Evolutionary conservation across 805 yeast species (phyloP).

Genomic region (Teunomyces aglyptinius): DNA sequence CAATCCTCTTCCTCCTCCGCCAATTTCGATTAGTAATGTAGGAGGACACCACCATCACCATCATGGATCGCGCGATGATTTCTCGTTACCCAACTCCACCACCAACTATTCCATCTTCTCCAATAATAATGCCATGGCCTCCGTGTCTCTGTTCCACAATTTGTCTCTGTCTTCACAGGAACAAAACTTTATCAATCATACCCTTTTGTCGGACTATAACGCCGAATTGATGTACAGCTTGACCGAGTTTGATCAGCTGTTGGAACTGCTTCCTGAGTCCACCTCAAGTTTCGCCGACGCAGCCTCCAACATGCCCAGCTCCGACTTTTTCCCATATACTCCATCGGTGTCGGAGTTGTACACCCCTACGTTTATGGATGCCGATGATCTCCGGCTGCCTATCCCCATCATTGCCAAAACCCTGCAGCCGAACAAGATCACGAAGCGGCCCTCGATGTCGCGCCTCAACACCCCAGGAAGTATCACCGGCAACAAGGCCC

Average conservation of each 20-base stretch:
- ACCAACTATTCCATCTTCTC: slow-evolving; percentile 14
- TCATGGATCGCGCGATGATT: slow-evolving; percentile 9
- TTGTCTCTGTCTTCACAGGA: slow-evolving; percentile 11
- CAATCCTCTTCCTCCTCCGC: slow-evolving; percentile 22
- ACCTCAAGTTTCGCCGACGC: neutral
- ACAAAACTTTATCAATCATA: slow-evolving; percentile 1
- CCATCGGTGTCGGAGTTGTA: slow-evolving; percentile 17
- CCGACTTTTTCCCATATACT: slow-evolving; percentile 10
- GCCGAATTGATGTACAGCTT: slow-evolving; percentile 22
- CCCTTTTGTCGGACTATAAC: slow-evolving; percentile 11
- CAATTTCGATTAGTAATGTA: slow-evolving; percentile 10
- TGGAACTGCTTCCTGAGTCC: slow-evolving; percentile 30
- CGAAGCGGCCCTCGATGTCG: slow-evolving; percentile 16
- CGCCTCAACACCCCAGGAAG: slow-evolving; percentile 14
- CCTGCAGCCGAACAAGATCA: slow-evolving; percentile 11
- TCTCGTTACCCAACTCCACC: slow-evolving; percentile 13
- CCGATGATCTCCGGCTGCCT: slow-evolving; percentile 9
- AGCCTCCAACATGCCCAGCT: neutral
- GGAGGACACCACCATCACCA: slow-evolving; percentile 3
- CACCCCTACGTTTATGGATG: slow-evolving; percentile 5
- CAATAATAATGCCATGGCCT: slow-evolving; percentile 16
- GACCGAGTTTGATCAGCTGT: slow-evolving; percentile 25
- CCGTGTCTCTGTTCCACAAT: slow-evolving; percentile 6
- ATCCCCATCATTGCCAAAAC: slow-evolving; percentile 3
- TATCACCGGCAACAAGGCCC: slow-evolving; percentile 15